Conservation (phyloP, 2,329 filamentous ascomycete genomes). For the Fusarium brevicatenulatum region DNA sequence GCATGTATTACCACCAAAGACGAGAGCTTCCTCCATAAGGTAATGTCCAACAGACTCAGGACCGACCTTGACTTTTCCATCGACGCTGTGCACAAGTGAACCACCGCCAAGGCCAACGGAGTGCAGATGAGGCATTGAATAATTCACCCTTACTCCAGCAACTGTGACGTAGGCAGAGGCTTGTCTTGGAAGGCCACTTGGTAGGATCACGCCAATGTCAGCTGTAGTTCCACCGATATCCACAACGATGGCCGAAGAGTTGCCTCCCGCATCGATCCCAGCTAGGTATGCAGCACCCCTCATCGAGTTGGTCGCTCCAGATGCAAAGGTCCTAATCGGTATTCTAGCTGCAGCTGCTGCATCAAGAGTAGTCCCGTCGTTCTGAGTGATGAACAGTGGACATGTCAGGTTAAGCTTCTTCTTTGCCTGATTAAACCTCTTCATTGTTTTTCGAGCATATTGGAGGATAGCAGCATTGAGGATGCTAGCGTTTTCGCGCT, state of each 20-base stretch:
- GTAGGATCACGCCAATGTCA: slow-evolving; percentile 60
- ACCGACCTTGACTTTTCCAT: background rate
- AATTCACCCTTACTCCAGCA: slow-evolving; percentile 16
- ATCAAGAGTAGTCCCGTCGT: slow-evolving; percentile 59
- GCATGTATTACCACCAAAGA: background rate
- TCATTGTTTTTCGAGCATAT: slow-evolving; percentile 58
- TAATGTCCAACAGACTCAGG: background rate
- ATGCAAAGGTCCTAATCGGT: slow-evolving; percentile 60
- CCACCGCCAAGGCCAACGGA: slow-evolving; percentile 46
- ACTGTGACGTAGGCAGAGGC: slow-evolving; percentile 6
- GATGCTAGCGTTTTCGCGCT: slow-evolving; percentile 64
- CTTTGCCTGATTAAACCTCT: slow-evolving; percentile 57
- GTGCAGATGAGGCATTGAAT: slow-evolving; percentile 15
- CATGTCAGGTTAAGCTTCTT: slow-evolving; percentile 51
- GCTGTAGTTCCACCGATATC: slow-evolving; percentile 66
- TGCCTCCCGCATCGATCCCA: slow-evolving; percentile 38
- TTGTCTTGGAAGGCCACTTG: slow-evolving; percentile 5
- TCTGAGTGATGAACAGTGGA: slow-evolving; percentile 60
- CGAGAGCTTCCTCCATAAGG: background rate
- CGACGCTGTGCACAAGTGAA: background rate
- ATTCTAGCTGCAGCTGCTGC: slow-evolving; percentile 54
- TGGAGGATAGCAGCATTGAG: slow-evolving; percentile 62
- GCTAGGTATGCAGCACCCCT: slow-evolving; percentile 60
- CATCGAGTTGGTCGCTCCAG: slow-evolving; percentile 62
- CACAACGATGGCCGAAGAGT: slow-evolving; percentile 50